phyloP scores from a whole-genome alignment of 164 flowering plant species.

The Magnolia officinalis region DNA sequence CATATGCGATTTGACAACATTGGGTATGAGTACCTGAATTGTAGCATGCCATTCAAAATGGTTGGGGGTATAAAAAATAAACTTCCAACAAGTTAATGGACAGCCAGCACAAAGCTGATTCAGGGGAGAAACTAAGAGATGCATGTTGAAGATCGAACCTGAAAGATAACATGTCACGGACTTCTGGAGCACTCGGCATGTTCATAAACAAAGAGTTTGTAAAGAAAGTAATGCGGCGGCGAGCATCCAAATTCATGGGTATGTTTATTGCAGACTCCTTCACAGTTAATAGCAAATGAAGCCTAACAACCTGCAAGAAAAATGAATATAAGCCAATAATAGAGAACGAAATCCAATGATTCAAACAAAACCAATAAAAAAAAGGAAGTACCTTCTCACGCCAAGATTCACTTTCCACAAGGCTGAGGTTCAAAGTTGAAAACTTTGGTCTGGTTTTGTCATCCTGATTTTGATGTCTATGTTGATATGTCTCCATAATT shows the following conservation, averaged over 20 bases:
- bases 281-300: slow-evolving; percentile 80
- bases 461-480: slow-evolving; percentile 13
- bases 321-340: not conserved
- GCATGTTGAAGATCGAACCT: slow-evolving; percentile 46
- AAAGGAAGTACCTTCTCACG: slow-evolving; percentile 64
- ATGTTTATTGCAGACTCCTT: slow-evolving; percentile 97
- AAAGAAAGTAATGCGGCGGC: slow-evolving; percentile 94
- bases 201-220: slow-evolving; percentile 94
- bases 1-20: too few species aligned
- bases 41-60: too few species aligned
- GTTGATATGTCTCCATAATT: slow-evolving; percentile 40
- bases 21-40: too few species aligned
- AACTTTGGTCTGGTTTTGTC: slow-evolving; percentile 59
- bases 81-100: too few species aligned
- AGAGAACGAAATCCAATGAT: not conserved
- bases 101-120: not conserved
- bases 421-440: slow-evolving; percentile 51
- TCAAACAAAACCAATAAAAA: slow-evolving; percentile 1
- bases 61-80: too few species aligned
- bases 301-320: slow-evolving; percentile 63
- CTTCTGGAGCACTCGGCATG: slow-evolving; percentile 93
- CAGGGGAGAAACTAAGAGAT: slow-evolving; percentile 1
- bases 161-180: slow-evolving; percentile 92
- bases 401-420: slow-evolving; percentile 47
- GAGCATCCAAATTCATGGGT: slow-evolving; percentile 95